phyloP scores from a whole-genome alignment of 805 yeast genomes.

The Yarrowia porcina region DNA sequence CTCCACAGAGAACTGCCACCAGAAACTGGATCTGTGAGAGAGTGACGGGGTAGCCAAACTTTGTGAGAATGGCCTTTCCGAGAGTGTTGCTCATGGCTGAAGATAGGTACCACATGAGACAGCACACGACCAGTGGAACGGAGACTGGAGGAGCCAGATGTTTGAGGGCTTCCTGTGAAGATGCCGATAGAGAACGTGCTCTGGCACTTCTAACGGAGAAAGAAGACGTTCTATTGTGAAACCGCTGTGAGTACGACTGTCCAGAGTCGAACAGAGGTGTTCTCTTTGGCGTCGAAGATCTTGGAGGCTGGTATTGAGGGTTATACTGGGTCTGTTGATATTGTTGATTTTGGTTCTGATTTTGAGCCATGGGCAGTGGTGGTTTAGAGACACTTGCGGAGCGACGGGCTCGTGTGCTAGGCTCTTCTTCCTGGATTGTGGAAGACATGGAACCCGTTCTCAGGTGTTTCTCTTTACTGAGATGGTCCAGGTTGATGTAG shows the following conservation, averaged over 20 bases:
- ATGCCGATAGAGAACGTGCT: slow-evolving; percentile 31
- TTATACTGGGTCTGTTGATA: background rate
- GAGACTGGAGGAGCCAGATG: slow-evolving; percentile 44
- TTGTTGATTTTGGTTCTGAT: background rate
- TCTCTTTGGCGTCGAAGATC: background rate
- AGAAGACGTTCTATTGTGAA: slow-evolving; percentile 20
- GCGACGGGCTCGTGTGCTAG: slow-evolving; percentile 6
- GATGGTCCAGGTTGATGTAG: slow-evolving; percentile 22
- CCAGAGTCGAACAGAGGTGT: slow-evolving; percentile 17
- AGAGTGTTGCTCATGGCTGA: slow-evolving; percentile 80
- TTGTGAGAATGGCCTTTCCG: slow-evolving; percentile 68
- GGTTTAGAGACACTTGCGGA: slow-evolving; percentile 15
- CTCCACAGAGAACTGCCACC: slow-evolving; percentile 62
- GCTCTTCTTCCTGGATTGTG: slow-evolving; percentile 8
- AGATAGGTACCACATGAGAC: slow-evolving; percentile 74
- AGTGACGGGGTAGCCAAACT: slow-evolving; percentile 78
- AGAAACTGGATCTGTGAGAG: slow-evolving; percentile 84
- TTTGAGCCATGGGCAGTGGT: background rate
- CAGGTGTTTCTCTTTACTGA: slow-evolving; percentile 19
- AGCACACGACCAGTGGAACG: slow-evolving; percentile 50
- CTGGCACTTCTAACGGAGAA: slow-evolving; percentile 24
- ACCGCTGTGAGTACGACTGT: slow-evolving; percentile 19
- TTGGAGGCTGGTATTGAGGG: background rate
- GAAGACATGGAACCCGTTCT: background rate
- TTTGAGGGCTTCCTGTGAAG: slow-evolving; percentile 39